phyloP scores from a whole-genome alignment of 495 filamentous ascomycete species.

The Saxophila tyrrhenica region DNA sequence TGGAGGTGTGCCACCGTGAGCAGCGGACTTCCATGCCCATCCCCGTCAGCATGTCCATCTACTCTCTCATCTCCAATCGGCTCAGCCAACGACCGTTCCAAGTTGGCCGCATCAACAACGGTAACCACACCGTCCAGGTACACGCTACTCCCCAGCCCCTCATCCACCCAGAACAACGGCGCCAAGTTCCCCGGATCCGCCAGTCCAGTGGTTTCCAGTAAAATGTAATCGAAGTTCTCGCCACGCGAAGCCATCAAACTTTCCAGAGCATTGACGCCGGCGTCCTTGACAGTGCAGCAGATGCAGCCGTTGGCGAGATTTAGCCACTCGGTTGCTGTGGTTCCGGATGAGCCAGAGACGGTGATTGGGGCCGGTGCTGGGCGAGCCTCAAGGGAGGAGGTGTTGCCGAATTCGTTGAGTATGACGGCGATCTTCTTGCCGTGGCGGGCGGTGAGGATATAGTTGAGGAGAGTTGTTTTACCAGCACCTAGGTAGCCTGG shows the following conservation, averaged over 20 bases:
- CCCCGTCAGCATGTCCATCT: slow-evolving; percentile 23
- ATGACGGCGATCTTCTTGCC: slow-evolving; percentile 97
- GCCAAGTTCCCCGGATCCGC: slow-evolving; percentile 95
- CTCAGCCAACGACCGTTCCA: slow-evolving; percentile 68
- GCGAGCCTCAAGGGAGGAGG: slow-evolving; percentile 72
- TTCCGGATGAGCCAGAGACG: neutral
- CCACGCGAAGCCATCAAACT: slow-evolving; percentile 91
- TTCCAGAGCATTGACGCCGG: slow-evolving; percentile 85
- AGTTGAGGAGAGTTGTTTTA: slow-evolving; percentile 91
- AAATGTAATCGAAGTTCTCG: slow-evolving; percentile 83
- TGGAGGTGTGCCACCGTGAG: slow-evolving; percentile 90
- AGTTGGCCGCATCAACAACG: slow-evolving; percentile 89
- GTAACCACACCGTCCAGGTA: slow-evolving; percentile 96
- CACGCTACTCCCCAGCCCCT: slow-evolving; percentile 83
- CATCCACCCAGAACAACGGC: slow-evolving; percentile 94
- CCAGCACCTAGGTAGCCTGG: slow-evolving; percentile 81
- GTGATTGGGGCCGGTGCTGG: neutral
- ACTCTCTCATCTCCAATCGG: slow-evolving; percentile 41
- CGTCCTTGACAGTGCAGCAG: slow-evolving; percentile 95
- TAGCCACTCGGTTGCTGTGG: slow-evolving; percentile 62
- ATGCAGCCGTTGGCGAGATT: slow-evolving; percentile 95
- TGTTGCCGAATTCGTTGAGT: slow-evolving; percentile 52
- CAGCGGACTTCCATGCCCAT: slow-evolving; percentile 43
- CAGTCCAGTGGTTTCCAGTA: slow-evolving; percentile 90
- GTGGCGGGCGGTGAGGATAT: slow-evolving; percentile 86